phyloP scores from a whole-genome alignment of 495 filamentous ascomycete species.

The Antarctomyces pellizariae region DNA sequence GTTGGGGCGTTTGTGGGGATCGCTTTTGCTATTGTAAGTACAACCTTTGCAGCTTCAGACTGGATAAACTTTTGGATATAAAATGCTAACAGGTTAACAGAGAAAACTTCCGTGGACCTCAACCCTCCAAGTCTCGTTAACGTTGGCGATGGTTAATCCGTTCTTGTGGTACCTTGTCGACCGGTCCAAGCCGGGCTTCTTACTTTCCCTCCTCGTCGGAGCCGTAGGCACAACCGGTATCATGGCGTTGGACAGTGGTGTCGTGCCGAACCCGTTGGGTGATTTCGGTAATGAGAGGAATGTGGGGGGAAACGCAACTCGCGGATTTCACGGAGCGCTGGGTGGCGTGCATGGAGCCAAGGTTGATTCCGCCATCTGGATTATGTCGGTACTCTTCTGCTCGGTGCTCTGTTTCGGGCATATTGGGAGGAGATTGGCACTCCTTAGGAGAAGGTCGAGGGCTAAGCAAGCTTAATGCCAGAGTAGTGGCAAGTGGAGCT shows the following conservation, averaged over 20 bases:
- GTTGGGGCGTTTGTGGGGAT: conserved; percentile 91
- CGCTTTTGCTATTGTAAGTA: conserved; percentile 77
- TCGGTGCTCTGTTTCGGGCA: conserved; percentile 91
- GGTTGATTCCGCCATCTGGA: conserved; percentile 71
- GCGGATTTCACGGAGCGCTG: no score
- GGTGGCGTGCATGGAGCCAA: no score
- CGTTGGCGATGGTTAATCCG: conserved; percentile 78
- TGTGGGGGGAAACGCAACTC: no score
- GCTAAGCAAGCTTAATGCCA: neutral
- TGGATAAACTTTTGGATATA: neutral
- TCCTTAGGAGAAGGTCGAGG: conserved; percentile 11
- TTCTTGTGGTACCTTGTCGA: conserved; percentile 93
- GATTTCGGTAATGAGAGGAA: conserved; percentile 13
- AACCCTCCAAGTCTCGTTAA: conserved; percentile 75
- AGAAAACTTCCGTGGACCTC: conserved; percentile 81
- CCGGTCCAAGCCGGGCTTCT: conserved; percentile 62
- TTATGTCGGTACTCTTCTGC: conserved; percentile 81
- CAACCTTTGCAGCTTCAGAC: conserved; percentile 2
- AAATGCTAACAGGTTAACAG: conserved; percentile 18
- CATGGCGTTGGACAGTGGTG: conserved; percentile 41
- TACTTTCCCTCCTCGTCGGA: conserved; percentile 49
- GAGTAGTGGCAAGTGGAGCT: conserved; percentile 3
- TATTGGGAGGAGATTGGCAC: conserved; percentile 59
- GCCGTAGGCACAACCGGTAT: conserved; percentile 48
- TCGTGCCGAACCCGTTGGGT: conserved; percentile 34